Evolutionary conservation across 73 alveolate genomes (phyloP), one percentile per base, ranked within the genome.

Genomic region (Blepharisma japonicum): DNA sequence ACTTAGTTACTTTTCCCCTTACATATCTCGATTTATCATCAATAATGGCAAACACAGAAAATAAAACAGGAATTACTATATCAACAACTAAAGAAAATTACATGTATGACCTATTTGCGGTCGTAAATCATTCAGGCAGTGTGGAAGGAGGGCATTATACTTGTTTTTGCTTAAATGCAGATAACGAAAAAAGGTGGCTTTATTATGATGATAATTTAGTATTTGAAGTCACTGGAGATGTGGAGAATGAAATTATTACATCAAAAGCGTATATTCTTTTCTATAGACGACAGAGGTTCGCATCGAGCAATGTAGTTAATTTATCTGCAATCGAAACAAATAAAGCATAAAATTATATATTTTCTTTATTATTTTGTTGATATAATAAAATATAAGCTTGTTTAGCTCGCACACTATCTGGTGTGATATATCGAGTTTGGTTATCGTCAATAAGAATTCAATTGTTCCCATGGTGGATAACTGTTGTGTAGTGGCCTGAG

Each of bases 91-190:
- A 20, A 61, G 46, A 61, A 8, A 61, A 61, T 25, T 50, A 70
- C 53, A 45, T 79, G 56, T 84, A 84, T 55, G 94, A 86, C 56
- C 47, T 83, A 6, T 86, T 77, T 50, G 94, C 83, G 1, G 90
- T 86, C 42, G 78, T 79, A 32, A 82, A 86, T 56, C 94, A 86
- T 61, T 77, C 77, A 20, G 81, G 71, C 49, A 77, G 77, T 39
- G 55, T 78, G 7, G 47, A 78, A 6, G 87, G 89, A 21, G 94
- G 94, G 9, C 94, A 86, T 49, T 82, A 86, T 48, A 86, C 90
- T 45, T n/a, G 83, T 54, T 78, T 82, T 55, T 39, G 68, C 50
- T 20, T 66, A 9, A 45, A 14, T 2, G 7, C 18, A 11, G 38
- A 68, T 0, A 76, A 56, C 56, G 72, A 54, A 6, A 70, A 55